Base-by-base conservation (phyloP, 2,329 filamentous ascomycete species). In the Trichoderma sp. region DNA sequence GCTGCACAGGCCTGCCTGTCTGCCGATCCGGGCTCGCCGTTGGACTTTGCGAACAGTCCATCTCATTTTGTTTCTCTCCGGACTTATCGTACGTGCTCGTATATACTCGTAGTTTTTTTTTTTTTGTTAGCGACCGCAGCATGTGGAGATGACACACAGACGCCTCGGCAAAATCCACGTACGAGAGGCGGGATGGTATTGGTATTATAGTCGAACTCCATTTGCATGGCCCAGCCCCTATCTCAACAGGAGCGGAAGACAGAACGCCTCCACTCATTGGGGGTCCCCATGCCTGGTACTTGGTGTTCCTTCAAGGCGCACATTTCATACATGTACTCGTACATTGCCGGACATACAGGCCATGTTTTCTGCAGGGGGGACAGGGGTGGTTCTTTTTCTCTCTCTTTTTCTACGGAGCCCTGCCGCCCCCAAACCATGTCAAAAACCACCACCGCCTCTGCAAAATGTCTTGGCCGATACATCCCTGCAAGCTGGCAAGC, bases 1-100 rank as follows among this genome's bases (percentile, higher is more conserved):
- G 66, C 56, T 60, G 26, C 56, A 60, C 56, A 69, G 34, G 39
- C 66, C 34, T 21, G 24, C 26, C n/a, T 24, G 28, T 51, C 36
- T 60, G 66, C 66, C 36, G 66, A 69, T 61, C 66, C 53, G 66
- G 66, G 56, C 56, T 34, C 56, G 66, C 56, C 66, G 56, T 43
- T 34, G 26, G 28, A 43, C 8, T 32, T 28, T 18, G 18, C 21
- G 57, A 18, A 43, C 24, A 43, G 24, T n/a, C 51, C 53, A 67
- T 58, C 24, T 21, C 34, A 4, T 15, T 43, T 43, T 6, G 12
- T 58, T 43, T 43, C 53, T 24, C 14, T 61, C 66, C 56, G 58
- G 36, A 69, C 28, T 58, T 53, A 11, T 67, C 24, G 24, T 58
- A 24, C 39, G 24, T 21, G 24, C 9, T 64, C 39, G 11, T 47